A percentile compares a stretch with the other conserved stretches of the same genome.
Conservation (phyloP, 2,329 filamentous ascomycete species). For the Aspergillus intermedius region DNA sequence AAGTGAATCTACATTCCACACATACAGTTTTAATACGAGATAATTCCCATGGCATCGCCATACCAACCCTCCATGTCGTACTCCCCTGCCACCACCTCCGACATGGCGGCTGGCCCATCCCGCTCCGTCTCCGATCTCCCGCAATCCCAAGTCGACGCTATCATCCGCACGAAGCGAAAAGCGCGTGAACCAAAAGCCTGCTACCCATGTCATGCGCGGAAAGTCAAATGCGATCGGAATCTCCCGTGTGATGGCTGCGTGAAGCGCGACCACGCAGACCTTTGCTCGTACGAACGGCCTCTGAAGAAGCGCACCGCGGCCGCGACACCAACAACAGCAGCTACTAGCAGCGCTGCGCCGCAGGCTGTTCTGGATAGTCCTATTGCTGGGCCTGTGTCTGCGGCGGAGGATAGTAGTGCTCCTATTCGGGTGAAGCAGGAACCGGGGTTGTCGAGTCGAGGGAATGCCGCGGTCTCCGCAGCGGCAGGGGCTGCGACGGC, state of each 20-base stretch:
- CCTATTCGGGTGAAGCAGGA: conserved; percentile 20
- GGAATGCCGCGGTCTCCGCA: background rate
- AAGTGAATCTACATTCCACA: background rate
- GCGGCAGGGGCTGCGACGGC: conserved; percentile 8
- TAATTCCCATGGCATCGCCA: conserved; percentile 22
- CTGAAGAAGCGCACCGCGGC: conserved; percentile 38
- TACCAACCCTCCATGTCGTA: conserved; percentile 24
- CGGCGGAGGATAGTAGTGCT: conserved; percentile 11
- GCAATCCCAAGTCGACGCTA: conserved; percentile 42
- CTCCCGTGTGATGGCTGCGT: conserved; percentile 45
- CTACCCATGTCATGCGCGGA: conserved; percentile 42
- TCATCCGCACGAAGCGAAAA: conserved; percentile 43
- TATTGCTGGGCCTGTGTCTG: conserved; percentile 4
- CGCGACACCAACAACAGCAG: background rate
- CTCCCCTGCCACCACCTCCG: conserved; percentile 20
- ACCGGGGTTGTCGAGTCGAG: conserved; percentile 8
- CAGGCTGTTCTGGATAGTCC: conserved; percentile 19
- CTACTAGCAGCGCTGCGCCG: conserved; percentile 4
- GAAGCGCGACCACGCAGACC: conserved; percentile 44
- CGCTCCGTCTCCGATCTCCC: conserved; percentile 35
- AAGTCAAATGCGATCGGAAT: conserved; percentile 46
- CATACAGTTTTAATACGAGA: background rate
- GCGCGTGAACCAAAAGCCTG: conserved; percentile 44
- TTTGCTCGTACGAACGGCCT: conserved; percentile 45
- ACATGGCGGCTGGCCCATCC: conserved; percentile 18